Percentiles rank a stretch among this genome's conserved stretches.
phyloP scores from a whole-genome alignment of 179 eudicot species.

The Nepenthes alata region DNA sequence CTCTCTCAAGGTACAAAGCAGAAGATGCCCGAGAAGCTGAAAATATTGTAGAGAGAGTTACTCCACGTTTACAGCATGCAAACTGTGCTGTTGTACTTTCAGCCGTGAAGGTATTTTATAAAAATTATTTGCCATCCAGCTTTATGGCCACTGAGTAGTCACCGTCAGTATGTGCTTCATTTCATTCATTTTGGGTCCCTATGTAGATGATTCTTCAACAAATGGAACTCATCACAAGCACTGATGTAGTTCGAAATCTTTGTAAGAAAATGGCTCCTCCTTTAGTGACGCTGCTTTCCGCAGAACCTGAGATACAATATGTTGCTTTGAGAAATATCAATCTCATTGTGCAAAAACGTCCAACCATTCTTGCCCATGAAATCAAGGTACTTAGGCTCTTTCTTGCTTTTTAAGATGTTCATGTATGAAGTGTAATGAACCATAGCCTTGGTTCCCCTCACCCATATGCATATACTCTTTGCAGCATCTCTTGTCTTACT shows the following conservation, averaged over 20 bases:
- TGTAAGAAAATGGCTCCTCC: constrained; percentile 99
- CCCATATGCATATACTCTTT: neutral
- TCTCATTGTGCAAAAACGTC: constrained; percentile 93
- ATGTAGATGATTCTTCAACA: constrained; percentile 94
- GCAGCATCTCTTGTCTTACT: too few species aligned
- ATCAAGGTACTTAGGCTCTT: constrained; percentile 58
- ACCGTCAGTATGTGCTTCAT: neutral
- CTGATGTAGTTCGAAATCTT: constrained; percentile 89
- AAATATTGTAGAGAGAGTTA: constrained; percentile 93
- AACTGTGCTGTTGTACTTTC: constrained; percentile 99
- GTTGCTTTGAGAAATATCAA: constrained; percentile 94
- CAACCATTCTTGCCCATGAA: constrained; percentile 96
- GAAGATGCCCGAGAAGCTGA: constrained; percentile 98
- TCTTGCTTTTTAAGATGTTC: constrained; percentile 2
- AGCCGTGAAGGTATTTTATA: constrained; percentile 72
- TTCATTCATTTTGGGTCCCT: constrained; percentile 1
- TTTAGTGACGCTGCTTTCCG: constrained; percentile 93
- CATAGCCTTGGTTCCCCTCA: neutral
- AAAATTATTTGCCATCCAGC: neutral
- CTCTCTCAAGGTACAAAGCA: constrained; percentile 88
- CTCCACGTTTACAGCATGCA: constrained; percentile 94
- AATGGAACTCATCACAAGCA: constrained; percentile 94
- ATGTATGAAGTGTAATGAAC: neutral
- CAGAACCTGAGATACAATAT: constrained; percentile 99
- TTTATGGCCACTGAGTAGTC: neutral